These are phyloP conservation scores for Didymella glomerata DNA, from an alignment of 2,329 filamentous ascomycete genomes.

Conservation along the genomic window DNA sequence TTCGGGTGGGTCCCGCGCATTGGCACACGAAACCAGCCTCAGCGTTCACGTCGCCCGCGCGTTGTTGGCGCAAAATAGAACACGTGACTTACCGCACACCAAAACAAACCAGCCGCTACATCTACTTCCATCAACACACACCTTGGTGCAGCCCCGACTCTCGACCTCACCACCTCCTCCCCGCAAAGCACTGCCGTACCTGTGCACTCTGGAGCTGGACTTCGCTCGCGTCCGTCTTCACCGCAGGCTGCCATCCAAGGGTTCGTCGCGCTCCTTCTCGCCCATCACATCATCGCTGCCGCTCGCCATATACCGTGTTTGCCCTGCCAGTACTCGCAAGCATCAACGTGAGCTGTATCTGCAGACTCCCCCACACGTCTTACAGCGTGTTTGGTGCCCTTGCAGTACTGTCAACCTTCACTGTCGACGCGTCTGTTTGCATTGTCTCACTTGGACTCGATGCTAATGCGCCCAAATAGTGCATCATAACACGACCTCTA, in stretches of 20 bases:
- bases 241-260: conserved; percentile 39
- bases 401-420: conserved; percentile 37
- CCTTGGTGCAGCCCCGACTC: conserved; percentile 44
- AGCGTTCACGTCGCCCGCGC: conserved; percentile 39
- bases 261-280: conserved; percentile 39
- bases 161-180: conserved; percentile 29
- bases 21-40: conserved; percentile 41
- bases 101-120: conserved; percentile 49
- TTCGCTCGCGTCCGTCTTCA: conserved; percentile 40
- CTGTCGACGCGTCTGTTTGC: conserved; percentile 26
- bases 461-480: conserved; percentile 45
- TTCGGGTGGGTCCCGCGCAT: conserved; percentile 36
- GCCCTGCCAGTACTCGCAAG: conserved; percentile 40
- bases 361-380: conserved; percentile 31
- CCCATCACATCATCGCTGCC: conserved; percentile 47
- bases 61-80: conserved; percentile 32
- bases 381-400: conserved; percentile 30
- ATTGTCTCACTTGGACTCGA: conserved; percentile 24
- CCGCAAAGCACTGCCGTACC: conserved; percentile 28
- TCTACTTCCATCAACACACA: conserved; percentile 46
- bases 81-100: conserved; percentile 33
- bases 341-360: conserved; percentile 36
- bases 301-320: conserved; percentile 44
- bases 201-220: conserved; percentile 46
- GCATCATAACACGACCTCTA: conserved; percentile 50